These are phyloP conservation scores for Pyricularia sp. DNA, from an alignment of 2,329 filamentous ascomycete genomes.

Conservation along the genomic window DNA sequence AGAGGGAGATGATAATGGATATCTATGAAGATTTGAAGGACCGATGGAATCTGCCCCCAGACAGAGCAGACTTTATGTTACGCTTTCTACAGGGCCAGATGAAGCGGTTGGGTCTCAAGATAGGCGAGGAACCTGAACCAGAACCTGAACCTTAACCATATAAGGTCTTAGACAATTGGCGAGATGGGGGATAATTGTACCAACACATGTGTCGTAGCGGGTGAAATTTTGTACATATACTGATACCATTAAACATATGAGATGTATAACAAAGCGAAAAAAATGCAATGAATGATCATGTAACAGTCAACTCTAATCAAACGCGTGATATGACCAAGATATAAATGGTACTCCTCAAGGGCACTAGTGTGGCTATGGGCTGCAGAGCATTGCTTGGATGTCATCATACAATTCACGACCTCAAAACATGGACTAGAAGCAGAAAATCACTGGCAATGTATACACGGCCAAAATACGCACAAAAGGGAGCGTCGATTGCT, in stretches of 20 bases:
- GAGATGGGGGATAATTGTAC: neutral
- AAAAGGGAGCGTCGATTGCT: conserved; percentile 10
- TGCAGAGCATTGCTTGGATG: neutral
- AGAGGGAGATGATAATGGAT: conserved; percentile 38
- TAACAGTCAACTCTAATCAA: neutral
- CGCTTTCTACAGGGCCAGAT: conserved; percentile 33
- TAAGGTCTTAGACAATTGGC: conserved; percentile 3
- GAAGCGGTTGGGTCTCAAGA: conserved; percentile 8
- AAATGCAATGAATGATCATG: neutral
- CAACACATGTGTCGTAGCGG: neutral
- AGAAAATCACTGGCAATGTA: neutral
- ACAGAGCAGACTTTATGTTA: conserved; percentile 36
- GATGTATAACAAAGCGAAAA: neutral
- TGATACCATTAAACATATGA: conserved; percentile 10
- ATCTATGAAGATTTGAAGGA: conserved; percentile 41
- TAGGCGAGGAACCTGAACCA: conserved; percentile 12
- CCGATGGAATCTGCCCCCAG: conserved; percentile 34
- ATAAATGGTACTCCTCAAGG: neutral
- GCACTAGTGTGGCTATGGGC: neutral
- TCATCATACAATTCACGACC: neutral
- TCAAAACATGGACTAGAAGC: neutral
- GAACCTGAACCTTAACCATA: neutral
- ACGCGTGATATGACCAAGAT: neutral
- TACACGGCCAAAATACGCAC: neutral
- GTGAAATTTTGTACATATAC: neutral